Percentiles rank a stretch among this genome's conserved stretches.
phyloP scores from a whole-genome alignment of 1,139 yeast species.

The Protomyces lactucae-debilis region DNA sequence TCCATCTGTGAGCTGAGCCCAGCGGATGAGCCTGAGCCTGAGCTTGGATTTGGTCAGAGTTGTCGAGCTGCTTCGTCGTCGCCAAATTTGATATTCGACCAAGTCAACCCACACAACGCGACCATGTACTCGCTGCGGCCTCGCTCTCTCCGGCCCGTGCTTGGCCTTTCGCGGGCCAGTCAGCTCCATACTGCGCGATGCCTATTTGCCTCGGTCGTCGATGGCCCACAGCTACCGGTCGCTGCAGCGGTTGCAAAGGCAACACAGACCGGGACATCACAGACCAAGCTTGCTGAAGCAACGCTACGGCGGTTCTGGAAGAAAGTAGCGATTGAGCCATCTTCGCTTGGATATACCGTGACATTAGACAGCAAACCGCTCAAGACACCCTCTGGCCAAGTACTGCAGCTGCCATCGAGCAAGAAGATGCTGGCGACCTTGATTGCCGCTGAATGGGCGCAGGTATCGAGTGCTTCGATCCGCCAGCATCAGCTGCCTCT shows the following conservation, averaged over 20 bases:
- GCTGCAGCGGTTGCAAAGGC: not conserved
- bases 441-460: conserved; percentile 83
- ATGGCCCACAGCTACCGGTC: not conserved
- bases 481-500: conserved; percentile 78
- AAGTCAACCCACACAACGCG: too few relatives aligned
- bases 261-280: not conserved
- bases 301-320: conserved; percentile 83
- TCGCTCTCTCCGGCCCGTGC: not conserved
- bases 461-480: conserved; percentile 62
- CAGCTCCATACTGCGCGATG: not conserved
- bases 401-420: conserved; percentile 56
- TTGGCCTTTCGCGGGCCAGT: not conserved
- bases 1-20: not conserved
- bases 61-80: too few relatives aligned
- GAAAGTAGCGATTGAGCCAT: conserved; percentile 44
- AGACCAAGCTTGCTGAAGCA: conserved; percentile 62
- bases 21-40: too few relatives aligned
- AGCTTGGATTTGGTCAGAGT: too few relatives aligned
- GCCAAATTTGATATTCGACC: too few relatives aligned
- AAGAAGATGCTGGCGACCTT: conserved; percentile 66
- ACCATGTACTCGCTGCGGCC: not conserved
- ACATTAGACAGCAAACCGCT: conserved; percentile 70
- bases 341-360: conserved; percentile 45
- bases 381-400: conserved; percentile 78
- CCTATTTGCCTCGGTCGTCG: not conserved